phyloP scores from a whole-genome alignment of 1,284 basidiomycete genomes.

The Exsudoporus floridanus region DNA sequence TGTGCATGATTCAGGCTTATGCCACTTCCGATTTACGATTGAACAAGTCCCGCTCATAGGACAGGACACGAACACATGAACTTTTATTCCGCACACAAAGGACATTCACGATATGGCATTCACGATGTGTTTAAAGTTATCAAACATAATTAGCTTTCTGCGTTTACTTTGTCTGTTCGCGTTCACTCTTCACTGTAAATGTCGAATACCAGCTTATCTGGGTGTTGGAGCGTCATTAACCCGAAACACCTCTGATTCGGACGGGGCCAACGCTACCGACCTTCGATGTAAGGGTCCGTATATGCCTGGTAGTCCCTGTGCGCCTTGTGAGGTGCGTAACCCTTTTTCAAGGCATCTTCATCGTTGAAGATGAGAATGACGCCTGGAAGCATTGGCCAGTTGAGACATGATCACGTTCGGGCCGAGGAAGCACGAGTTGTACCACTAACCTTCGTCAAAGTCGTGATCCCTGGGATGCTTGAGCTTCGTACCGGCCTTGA shows the following conservation, averaged over 20 bases:
- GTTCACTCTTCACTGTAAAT: constrained; percentile 16
- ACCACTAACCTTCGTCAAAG: constrained; percentile 26
- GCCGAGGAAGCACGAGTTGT: neutral
- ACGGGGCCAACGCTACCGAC: constrained; percentile 7
- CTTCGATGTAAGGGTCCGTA: constrained; percentile 19
- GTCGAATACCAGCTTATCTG: constrained; percentile 30
- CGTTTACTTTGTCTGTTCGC: neutral
- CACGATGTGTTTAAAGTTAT: constrained; percentile 5
- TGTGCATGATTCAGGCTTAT: constrained; percentile 37
- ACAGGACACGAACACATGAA: neutral
- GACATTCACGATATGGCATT: constrained; percentile 9
- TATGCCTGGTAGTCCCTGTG: constrained; percentile 13
- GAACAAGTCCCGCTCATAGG: constrained; percentile 11
- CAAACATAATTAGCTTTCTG: neutral
- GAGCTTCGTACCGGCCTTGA: constrained; percentile 19
- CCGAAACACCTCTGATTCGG: neutral
- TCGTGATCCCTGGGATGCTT: constrained; percentile 22
- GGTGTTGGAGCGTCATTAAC: neutral
- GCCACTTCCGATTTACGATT: constrained; percentile 58
- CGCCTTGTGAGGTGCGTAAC: constrained; percentile 20
- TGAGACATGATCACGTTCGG: neutral
- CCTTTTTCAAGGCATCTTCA: constrained; percentile 10
- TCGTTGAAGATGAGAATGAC: constrained; percentile 26
- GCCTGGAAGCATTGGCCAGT: constrained; percentile 1
- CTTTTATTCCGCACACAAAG: neutral